Evolutionary conservation across 768 basidiomycete species (phyloP), one percentile per base, ranked within the genome.

Genomic region (Pleurotus ostreatus): DNA sequence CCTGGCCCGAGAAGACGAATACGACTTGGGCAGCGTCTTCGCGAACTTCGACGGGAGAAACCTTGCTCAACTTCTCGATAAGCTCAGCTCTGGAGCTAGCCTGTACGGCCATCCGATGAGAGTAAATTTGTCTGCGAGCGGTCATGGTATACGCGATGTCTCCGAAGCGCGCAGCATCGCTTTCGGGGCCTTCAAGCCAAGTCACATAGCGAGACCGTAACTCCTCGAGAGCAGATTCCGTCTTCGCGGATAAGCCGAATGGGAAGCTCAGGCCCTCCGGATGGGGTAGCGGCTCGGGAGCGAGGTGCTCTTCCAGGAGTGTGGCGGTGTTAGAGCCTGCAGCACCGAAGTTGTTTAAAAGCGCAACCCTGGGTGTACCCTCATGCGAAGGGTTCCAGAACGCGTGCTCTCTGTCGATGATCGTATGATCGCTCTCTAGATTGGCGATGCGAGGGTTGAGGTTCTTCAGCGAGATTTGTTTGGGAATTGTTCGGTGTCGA

Each of bases 1-100:
- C 89, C 63, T 89, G 86, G 6, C 89, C 89, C 15, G 88, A 84
- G 66, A 88, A 89, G 3, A 89, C 83, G 61, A 90, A 88, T 4
- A 82, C 74, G 1, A 79, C 73, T 3, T 71, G 68, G n/a, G 64
- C 59, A 1, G 56, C 30, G 13, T 68, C 61, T n/a, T 63, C 58
- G 20, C 68, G 49, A 13, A 60, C 64, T 41, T 72, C 66, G 16
- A 70, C 63, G 20, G 74, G 62, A 3, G 69, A 52, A 5, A 79
- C 71, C 0, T 59, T 60, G 4, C 57, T 60, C 6, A 91, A 70
- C 47, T 73, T 76, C 15, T 71, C 66, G 5, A 78, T 56, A 2
- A 90, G 71, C 43, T 86, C 81, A 1, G 70, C 66, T 46, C 65
- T 73, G 49, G 66, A 71, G 41, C 57, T 62, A 1, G 80, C 84